Base-by-base conservation (phyloP, 768 basidiomycete genomes). In the Chalciporus pseudorubinellus region DNA sequence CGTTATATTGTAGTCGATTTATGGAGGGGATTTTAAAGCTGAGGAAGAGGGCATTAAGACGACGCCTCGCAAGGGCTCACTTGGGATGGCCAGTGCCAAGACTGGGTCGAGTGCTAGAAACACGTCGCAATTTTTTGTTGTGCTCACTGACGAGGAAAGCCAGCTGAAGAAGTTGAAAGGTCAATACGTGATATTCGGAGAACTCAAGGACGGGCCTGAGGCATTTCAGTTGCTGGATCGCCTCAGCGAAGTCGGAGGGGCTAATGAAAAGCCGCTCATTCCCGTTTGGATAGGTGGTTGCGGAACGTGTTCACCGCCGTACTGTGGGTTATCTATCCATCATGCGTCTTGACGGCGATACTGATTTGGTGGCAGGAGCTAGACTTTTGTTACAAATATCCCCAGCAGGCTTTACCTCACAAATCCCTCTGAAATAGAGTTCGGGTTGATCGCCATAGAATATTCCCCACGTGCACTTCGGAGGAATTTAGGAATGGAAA, bases 81-180 rank as follows among this genome's bases (percentile, higher is more conserved):
- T 83, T 19, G 77, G 74, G 0, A 81, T 81, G 78, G 79, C 78
- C 3, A 78, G 77, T 59, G 74, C 76, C 24, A 62, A 53, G 51
- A 59, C 53, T 8, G 76, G 76, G 20, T 74, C 78, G 60, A 74
- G 77, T 52, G 74, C 72, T 38, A 63, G 46, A 44, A 77, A 77
- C 55, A 72, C 76, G 44, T 75, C 73, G 3, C 74, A 80, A 60
- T 80, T 79, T 62, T 81, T 81, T 50, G 59, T 80, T 51, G 73
- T 77, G 18, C 72, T 80, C 31, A 69, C 76, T 2, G 65, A 71
- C 43, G 71, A 76, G 29, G 69, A 75, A 20, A 55, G 58, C 24
- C 68, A 66, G 50, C 67, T 77, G 39, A 66, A 70, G 39, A 82
- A 77, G 62, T 57, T 81, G 42, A 72, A 70, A n/a, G 77, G 77